Base-by-base conservation (phyloP, 768 basidiomycete genomes). In the Fistulinella prunicolor region DNA sequence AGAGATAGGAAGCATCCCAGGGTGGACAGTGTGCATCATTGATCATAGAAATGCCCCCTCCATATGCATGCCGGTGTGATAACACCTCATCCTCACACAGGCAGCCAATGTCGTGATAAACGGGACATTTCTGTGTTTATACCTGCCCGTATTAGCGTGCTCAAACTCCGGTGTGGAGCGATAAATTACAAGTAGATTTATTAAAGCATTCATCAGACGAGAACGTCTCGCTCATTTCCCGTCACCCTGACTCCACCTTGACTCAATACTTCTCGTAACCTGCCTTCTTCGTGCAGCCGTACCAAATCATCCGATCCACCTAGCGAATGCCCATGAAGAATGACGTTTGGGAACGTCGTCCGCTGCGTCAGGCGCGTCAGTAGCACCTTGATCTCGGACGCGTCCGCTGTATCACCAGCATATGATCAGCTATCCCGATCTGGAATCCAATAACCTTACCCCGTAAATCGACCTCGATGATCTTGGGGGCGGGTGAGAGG, bases 381-480 rank as follows among this genome's bases (percentile, higher is more conserved):
- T 24, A 91, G 67, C 9, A 71, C 65, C 64, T 92, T 90, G 53
- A 92, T 73, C 23, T 80, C 69, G 9, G 71, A 68, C 1, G 74
- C 70, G 57, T 91, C 89, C 51, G 77, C 85, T 88, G 50, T 22
- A 12, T 12, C 37, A 10, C 29, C 24, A 28, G 20, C 4, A 22
- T 16, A 4, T 36, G n/a, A 38, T 58, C 17, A 40, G 40, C 21
- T 28, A 39, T 34, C 7, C 2, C 23, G 3, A 0, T 8, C 24
- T 8, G 30, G 29, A 13, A 23, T 16, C 13, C 9, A 8, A 12
- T 16, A 17, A 1, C 63, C 72, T 32, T 54, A 81, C 86, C 76
- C 67, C 89, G 76, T 9, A 81, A 57, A 65, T 92, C 88, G 20
- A 91, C 85, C 58, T 92, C 89, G 24, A 92, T 70, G 28, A 90